These are phyloP conservation scores for Xylariaceae sp. DNA, from an alignment of 2,329 filamentous ascomycete species.

Conservation along the genomic window DNA sequence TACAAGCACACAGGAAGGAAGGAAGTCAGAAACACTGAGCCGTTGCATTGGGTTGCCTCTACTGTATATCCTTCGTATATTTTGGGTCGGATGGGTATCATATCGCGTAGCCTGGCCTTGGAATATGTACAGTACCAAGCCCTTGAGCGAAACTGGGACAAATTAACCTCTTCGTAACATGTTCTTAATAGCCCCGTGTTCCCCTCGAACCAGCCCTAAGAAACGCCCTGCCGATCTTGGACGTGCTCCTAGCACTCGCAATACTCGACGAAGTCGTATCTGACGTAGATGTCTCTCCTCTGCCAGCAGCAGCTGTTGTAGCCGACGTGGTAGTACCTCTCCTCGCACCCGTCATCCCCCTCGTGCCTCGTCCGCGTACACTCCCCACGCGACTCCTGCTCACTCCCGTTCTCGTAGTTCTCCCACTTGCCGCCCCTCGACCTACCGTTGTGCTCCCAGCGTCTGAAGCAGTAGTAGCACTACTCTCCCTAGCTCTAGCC, in stretches of 20 bases:
- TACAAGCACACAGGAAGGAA: too few relatives aligned
- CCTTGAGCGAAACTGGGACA: too few relatives aligned
- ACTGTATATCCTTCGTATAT: too few relatives aligned
- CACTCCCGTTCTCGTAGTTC: conserved; percentile 10
- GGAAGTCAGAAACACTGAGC: too few relatives aligned
- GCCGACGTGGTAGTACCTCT: not conserved
- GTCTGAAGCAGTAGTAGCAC: conserved; percentile 28
- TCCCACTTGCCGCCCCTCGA: conserved; percentile 11
- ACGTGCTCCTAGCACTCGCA: conserved; percentile 33
- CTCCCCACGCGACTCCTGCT: not conserved
- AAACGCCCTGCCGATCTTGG: conserved; percentile 44
- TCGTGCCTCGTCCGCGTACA: not conserved
- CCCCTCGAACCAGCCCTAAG: conserved; percentile 54
- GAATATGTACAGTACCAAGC: conserved; percentile 9
- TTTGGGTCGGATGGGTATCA: too few relatives aligned
- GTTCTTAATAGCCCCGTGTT: conserved; percentile 34
- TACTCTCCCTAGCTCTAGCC: conserved; percentile 44
- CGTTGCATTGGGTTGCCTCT: too few relatives aligned
- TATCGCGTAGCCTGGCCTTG: too few relatives aligned
- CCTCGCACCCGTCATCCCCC: not conserved
- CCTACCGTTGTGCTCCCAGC: conserved; percentile 9
- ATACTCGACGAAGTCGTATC: conserved; percentile 29
- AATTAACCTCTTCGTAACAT: too few relatives aligned
- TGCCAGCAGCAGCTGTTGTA: conserved; percentile 32
- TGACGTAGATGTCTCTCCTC: conserved; percentile 25